phyloP scores from a whole-genome alignment of 345 rosid species.

The Salix udensis region DNA sequence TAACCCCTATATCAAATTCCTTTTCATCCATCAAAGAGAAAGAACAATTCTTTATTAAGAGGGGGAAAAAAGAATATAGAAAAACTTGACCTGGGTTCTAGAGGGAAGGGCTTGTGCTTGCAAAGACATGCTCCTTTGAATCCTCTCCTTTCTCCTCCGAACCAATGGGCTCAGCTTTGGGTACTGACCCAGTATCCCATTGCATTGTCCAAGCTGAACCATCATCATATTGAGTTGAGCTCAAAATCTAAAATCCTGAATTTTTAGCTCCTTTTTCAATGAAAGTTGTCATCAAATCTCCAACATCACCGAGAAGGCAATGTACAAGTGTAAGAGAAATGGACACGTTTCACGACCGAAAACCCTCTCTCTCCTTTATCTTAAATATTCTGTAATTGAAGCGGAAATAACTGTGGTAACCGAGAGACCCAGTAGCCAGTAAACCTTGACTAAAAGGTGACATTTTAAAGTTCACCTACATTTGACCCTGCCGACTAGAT shows the following conservation, averaged over 20 bases:
- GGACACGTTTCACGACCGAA: conserved; percentile 38
- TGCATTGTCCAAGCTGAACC: conserved; percentile 39
- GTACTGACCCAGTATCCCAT: conserved; percentile 26
- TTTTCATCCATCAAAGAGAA: neutral
- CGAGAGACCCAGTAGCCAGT: conserved; percentile 29
- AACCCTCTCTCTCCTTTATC: neutral
- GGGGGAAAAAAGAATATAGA: neutral
- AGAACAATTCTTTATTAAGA: neutral
- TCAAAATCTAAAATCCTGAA: neutral
- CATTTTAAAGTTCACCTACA: conserved; percentile 9
- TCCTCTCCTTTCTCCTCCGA: conserved; percentile 24
- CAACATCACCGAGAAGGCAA: neutral
- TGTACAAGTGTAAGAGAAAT: conserved; percentile 35
- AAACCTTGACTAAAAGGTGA: conserved; percentile 11
- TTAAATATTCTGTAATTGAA: neutral
- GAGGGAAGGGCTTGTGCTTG: conserved; percentile 59
- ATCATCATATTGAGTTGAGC: conserved; percentile 32
- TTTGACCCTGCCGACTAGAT: neutral
- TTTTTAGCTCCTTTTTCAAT: neutral
- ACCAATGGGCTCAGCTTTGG: conserved; percentile 20
- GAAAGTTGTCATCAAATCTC: conserved; percentile 3
- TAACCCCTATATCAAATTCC: too few species aligned
- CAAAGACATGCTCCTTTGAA: conserved; percentile 30
- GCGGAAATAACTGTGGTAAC: neutral
- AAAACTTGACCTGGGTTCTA: conserved; percentile 56